phyloP scores from a whole-genome alignment of 2,329 filamentous ascomycete species.

The Penicillium digitatum region DNA sequence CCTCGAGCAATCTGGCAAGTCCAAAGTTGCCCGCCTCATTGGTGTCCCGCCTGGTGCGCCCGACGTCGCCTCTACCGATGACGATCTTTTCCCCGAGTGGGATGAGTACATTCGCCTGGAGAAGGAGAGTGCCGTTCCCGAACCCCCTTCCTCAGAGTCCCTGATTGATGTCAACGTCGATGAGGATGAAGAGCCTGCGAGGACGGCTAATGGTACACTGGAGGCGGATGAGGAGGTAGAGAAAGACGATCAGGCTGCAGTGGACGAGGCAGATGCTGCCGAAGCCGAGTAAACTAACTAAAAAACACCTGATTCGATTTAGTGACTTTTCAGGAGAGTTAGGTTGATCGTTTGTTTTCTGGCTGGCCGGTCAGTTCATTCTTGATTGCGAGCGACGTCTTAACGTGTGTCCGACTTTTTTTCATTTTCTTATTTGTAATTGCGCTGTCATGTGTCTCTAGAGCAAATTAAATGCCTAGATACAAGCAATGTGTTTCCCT shows the following conservation, averaged over 20 bases:
- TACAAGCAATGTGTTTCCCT: conserved; percentile 16
- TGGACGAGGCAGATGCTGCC: conserved; percentile 12
- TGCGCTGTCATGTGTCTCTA: conserved; percentile 16
- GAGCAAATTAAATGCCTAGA: conserved; percentile 19
- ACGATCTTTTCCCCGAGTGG: conserved; percentile 94
- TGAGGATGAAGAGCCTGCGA: conserved; percentile 28
- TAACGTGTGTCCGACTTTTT: conserved; percentile 26
- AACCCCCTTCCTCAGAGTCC: conserved; percentile 38
- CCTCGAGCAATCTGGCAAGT: conserved; percentile 80
- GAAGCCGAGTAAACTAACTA: conserved; percentile 23
- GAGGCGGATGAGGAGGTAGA: conserved; percentile 30
- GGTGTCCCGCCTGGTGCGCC: conserved; percentile 73
- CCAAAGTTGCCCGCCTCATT: conserved; percentile 75
- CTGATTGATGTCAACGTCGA: conserved; percentile 43
- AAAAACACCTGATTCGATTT: conserved; percentile 14
- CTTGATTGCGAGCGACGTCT: conserved; percentile 28
- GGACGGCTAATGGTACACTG: conserved; percentile 32
- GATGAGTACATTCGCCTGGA: conserved; percentile 83
- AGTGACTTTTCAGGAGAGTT: conserved; percentile 10
- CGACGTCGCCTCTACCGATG: conserved; percentile 50
- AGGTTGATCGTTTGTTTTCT: conserved; percentile 25
- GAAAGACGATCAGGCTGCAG: conserved; percentile 12
- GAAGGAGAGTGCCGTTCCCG: conserved; percentile 57
- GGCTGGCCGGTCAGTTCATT: conserved; percentile 19
- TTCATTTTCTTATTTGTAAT: conserved; percentile 19